Conservation (phyloP, 768 basidiomycete genomes). For the Tephrocybe sp. region DNA sequence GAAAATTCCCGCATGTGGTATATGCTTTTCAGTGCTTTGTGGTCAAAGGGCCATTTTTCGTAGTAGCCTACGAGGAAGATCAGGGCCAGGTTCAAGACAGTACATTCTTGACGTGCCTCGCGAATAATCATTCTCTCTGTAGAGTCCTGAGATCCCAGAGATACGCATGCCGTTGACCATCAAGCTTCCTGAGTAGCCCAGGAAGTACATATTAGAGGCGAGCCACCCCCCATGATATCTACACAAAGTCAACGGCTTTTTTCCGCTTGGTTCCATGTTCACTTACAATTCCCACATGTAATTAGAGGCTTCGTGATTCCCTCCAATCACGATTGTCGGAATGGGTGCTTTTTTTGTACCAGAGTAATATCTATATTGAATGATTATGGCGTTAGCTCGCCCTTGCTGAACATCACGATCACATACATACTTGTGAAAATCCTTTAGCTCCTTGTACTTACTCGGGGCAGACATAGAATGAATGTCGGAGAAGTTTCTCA, state of each 20-base stretch:
- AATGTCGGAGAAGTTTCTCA: constrained; percentile 83
- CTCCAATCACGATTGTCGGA: constrained; percentile 92
- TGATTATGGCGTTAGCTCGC: not conserved
- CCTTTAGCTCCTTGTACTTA: constrained; percentile 84
- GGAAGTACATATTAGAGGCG: constrained; percentile 94
- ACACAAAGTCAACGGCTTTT: not conserved
- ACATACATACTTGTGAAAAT: constrained; percentile 74
- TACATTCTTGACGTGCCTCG: constrained; percentile 44
- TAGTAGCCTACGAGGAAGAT: constrained; percentile 56
- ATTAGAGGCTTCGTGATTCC: constrained; percentile 97
- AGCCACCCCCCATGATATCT: constrained; percentile 98
- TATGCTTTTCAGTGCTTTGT: constrained; percentile 70
- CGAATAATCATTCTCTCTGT: constrained; percentile 72
- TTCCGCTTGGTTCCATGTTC: not conserved
- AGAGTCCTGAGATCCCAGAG: constrained; percentile 91
- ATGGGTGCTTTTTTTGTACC: constrained; percentile 81
- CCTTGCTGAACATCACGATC: too few species aligned
- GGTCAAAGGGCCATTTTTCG: constrained; percentile 82
- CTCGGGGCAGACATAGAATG: constrained; percentile 88
- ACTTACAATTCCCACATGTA: constrained; percentile 95
- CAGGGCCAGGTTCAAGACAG: not conserved
- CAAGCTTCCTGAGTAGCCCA: constrained; percentile 89
- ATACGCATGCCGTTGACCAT: constrained; percentile 87
- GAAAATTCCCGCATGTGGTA: constrained; percentile 92
- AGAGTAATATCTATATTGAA: constrained; percentile 71